Evolutionary conservation across 345 rosid genomes (phyloP), one percentile per base, ranked within the genome.

Genomic region (Salix caprea): DNA sequence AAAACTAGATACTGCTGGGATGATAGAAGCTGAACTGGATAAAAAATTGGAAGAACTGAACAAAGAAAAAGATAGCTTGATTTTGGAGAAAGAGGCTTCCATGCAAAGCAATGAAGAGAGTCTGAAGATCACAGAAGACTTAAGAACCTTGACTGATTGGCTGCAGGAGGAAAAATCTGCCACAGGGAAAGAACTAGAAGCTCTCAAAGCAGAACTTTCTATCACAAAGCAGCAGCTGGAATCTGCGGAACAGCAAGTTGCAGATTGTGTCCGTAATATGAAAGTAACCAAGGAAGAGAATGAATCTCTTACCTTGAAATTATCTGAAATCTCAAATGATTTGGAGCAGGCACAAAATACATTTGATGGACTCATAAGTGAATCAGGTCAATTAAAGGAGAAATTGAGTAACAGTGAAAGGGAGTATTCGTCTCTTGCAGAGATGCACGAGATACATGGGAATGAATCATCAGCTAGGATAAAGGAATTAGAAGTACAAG

Each of bases 221-320:
- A 76, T 67, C 62, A 71, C 85, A 71, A 87, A 84, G 83, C 85
- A 86, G 85, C 89, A 82, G 68, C 87, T 88, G 52, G 97, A 92
- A 82, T 87, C 92, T 70, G 77, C 90, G 42, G 89, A 87, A 76
- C 84, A 82, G 79, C 80, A 80, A 77, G 80, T 82, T 72, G 84
- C 76, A 39, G 90, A 89, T 73, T 80, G 90, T 58, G 74, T 83
- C 77, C 71, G 46, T 67, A 68, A 70, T 36, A 81, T 91, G 67
- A 81, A 69, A 30, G 82, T 81, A 42, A 67, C 85, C 1, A 83
- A 66, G 82, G 92, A 86, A 74, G 97, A 90, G 77, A 86, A 87
- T 76, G 81, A 84, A 60, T 84, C 87, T 58, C 80, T 95, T 80
- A 78, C 88, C 39, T 76, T 73, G 8, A 26, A 42, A 42, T 21